Base-by-base conservation (phyloP, 208 protist species). In the Trypanosoma scelopori region DNA sequence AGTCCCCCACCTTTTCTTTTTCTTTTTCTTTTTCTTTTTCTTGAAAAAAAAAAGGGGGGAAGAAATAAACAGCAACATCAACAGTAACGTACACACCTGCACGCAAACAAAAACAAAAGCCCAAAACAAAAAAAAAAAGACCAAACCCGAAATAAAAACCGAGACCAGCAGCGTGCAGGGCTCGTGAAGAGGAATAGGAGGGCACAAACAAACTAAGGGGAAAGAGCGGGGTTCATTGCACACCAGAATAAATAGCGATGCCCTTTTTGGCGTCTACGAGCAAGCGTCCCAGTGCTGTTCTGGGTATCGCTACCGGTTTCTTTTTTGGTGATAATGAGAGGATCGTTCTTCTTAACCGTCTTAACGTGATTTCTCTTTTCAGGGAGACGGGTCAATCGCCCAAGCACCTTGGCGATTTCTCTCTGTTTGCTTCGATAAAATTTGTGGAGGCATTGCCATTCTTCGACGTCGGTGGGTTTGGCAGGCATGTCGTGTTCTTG, bases 401-500 rank as follows among this genome's bases (percentile, higher is more conserved):
- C 15, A 50, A 69, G 30, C 75, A 82, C 32, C 48, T 92, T 0
- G 68, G 78, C 3, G 88, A 94, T 47, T 82, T 88, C 58, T 55
- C 66, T 16, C 55, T 94, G 46, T 72, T 82, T 53, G 74, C 76
- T 51, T 84, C 84, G 0, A 27, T 95, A 28, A 91, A 89, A 56
- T 92, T 89, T 59, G 46, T 93, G 32, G 65, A 80, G 50, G 59
- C 78, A 11, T 68, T 95, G 15, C 68, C 77, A 13, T 64, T 95
- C 1, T 53, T 57, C 0, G 75, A 93, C 35, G 47, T 71, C 0
- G 61, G 69, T n/a, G 53, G 50, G 2, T 5, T 55, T 48, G 20
- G 63, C 0, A 79, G 85, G 3, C 82, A 95, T 66, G 61, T 92
- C 5, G 78, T 89, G 12, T 95, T 95, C 67, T 37, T 93, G 3